Evolutionary conservation across 352 stramenopile genomes (phyloP).

Genomic region (Phytophthora palmivora): DNA sequence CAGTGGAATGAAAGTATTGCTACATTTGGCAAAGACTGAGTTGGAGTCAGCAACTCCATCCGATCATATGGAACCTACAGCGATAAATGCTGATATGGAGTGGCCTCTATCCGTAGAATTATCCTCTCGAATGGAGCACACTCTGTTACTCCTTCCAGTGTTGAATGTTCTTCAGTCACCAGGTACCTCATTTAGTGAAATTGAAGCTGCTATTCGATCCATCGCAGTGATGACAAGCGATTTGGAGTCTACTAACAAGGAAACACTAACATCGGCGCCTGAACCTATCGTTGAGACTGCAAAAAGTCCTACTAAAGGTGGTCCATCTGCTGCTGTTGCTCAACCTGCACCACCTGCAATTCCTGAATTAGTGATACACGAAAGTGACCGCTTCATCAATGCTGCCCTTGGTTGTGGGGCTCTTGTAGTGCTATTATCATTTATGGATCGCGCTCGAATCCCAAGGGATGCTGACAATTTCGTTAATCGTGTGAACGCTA

Average conservation of each 20-base stretch:
- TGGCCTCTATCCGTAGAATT: slow-evolving; percentile 43
- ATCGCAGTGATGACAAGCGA: slow-evolving; percentile 41
- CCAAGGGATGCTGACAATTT: slow-evolving; percentile 8
- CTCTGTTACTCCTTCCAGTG: slow-evolving; percentile 40
- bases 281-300: slow-evolving; percentile 20
- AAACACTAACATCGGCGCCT: slow-evolving; percentile 2
- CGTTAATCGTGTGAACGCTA: slow-evolving; percentile 1
- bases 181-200: slow-evolving; percentile 49
- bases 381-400: slow-evolving; percentile 58
- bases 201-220: slow-evolving; percentile 49
- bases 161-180: slow-evolving; percentile 46
- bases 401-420: slow-evolving; percentile 36
- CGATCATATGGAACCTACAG: not conserved
- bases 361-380: slow-evolving; percentile 25
- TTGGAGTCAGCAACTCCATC: not conserved
- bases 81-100: not conserved
- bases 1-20: slow-evolving; percentile 40
- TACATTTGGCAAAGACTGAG: slow-evolving; percentile 35
- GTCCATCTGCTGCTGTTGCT: not conserved
- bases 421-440: slow-evolving; percentile 53
- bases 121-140: slow-evolving; percentile 32
- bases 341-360: slow-evolving; percentile 4
- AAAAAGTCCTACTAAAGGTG: slow-evolving; percentile 31
- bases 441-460: slow-evolving; percentile 45
- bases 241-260: slow-evolving; percentile 12